Base-by-base conservation (phyloP, 768 basidiomycete species). In the Panaeolus cyanescens region DNA sequence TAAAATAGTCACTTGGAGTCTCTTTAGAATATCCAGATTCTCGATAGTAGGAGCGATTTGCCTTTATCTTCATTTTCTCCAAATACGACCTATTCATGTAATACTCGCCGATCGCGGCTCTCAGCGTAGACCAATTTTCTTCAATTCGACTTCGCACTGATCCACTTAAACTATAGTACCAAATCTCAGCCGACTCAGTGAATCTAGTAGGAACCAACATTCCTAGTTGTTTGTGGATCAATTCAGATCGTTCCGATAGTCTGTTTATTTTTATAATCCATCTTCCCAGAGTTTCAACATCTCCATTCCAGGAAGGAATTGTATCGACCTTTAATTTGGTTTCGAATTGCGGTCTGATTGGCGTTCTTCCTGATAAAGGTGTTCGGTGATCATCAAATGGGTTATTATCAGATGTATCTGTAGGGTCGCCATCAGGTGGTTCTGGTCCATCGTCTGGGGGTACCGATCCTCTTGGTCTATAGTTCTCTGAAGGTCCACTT, bases 1-100 rank as follows among this genome's bases (percentile, higher is more conserved):
- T 75, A 62, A 64, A 74, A 55, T 75, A 78, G 17, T 76, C 68
- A 55, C 74, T 75, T 0, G 77, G 76, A 1, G 64, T 70, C 50
- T 78, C 77, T 3, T 45, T 42, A 0, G 59, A 4, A 56, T 74
- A 55, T 0, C 66, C 64, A 1, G 61, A 0, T 9, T 78, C 75
- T 5, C 75, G 42, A 62, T 75, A 78, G 9, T 28, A 33, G 2
- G 72, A 70, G 10, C 63, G 37, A 15, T 65, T 68, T 0, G 76
- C 76, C n/a, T 67, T 50, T 3, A 59, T 58, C 22, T 71, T 70
- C 58, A 73, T 73, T 25, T 66, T 62, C 40, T 77, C 73, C 1
- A 73, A 32, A 65, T 68, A 75, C 6, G 60, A 54, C 2, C 73
- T 50, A 57, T 74, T 77, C 76, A 77, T 74, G 59, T 65, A 78